Percentiles rank a stretch among this genome's conserved stretches.
phyloP scores from a whole-genome alignment of 208 protist species.

The Histomonas meleagridis region DNA sequence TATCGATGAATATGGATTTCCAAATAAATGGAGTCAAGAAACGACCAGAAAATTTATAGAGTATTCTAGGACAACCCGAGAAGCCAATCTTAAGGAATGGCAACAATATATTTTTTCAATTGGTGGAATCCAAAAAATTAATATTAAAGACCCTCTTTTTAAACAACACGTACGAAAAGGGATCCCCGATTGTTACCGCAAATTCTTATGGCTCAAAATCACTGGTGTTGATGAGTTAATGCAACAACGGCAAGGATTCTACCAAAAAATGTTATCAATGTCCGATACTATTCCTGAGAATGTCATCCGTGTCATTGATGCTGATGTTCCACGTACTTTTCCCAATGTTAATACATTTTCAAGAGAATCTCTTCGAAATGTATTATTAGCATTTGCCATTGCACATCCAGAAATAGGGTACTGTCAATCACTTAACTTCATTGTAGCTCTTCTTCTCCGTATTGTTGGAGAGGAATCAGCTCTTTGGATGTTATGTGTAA shows the following conservation, averaged over 20 bases:
- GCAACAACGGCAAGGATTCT: background rate
- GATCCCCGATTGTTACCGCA: background rate
- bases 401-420: conserved; percentile 58
- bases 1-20: background rate
- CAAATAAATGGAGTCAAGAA: background rate
- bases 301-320: background rate
- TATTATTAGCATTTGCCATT: conserved; percentile 50
- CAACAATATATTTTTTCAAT: background rate
- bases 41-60: background rate
- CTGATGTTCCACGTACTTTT: background rate
- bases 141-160: background rate
- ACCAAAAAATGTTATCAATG: background rate
- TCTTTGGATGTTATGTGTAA: conserved; percentile 53
- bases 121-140: background rate
- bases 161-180: background rate
- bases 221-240: background rate
- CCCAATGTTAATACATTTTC: background rate
- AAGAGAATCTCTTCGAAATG: conserved; percentile 40
- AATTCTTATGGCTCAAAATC: background rate
- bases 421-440: conserved; percentile 62
- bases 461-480: conserved; percentile 57
- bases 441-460: conserved; percentile 55
- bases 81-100: background rate
- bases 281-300: background rate
- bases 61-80: background rate